phyloP scores from a whole-genome alignment of 352 stramenopile genomes.

The Pythium insidiosum region DNA sequence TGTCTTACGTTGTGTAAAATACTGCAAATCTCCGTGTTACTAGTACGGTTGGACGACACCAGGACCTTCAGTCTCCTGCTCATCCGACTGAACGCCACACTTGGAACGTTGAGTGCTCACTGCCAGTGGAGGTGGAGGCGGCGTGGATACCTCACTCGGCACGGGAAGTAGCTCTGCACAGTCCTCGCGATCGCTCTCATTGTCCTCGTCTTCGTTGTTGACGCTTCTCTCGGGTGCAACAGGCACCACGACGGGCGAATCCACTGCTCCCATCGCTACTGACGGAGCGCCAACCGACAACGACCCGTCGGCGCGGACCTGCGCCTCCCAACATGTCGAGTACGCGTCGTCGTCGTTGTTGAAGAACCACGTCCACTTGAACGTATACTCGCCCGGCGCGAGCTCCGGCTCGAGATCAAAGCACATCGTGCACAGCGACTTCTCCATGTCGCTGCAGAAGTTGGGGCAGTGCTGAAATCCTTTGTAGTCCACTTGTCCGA shows the following conservation, averaged over 20 bases:
- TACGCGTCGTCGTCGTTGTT: conserved; percentile 20
- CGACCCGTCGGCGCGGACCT: not conserved
- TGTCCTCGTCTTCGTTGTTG: not conserved
- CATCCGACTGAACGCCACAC: too few species aligned
- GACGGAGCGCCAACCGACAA: not conserved
- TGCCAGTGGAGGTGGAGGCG: too few species aligned
- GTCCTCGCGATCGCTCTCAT: not conserved
- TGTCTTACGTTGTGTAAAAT: not conserved
- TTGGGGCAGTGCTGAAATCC: conserved; percentile 33
- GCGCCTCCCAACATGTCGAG: conserved; percentile 25
- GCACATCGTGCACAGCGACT: conserved; percentile 31
- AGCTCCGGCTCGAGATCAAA: conserved; percentile 29
- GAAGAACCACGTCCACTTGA: conserved; percentile 29
- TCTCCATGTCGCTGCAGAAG: conserved; percentile 24
- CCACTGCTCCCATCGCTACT: not conserved
- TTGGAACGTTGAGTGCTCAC: too few species aligned
- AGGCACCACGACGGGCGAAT: not conserved
- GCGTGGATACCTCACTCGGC: not conserved
- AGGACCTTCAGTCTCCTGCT: too few species aligned
- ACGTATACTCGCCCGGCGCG: conserved; percentile 26
- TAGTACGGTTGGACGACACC: too few species aligned
- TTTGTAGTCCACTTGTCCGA: conserved; percentile 28
- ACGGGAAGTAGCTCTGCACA: not conserved
- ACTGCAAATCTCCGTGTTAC: too few species aligned
- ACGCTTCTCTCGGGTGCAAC: not conserved